Evolutionary conservation across 2,329 filamentous ascomycete genomes (phyloP).

Genomic region (Colletotrichum coccodes): DNA sequence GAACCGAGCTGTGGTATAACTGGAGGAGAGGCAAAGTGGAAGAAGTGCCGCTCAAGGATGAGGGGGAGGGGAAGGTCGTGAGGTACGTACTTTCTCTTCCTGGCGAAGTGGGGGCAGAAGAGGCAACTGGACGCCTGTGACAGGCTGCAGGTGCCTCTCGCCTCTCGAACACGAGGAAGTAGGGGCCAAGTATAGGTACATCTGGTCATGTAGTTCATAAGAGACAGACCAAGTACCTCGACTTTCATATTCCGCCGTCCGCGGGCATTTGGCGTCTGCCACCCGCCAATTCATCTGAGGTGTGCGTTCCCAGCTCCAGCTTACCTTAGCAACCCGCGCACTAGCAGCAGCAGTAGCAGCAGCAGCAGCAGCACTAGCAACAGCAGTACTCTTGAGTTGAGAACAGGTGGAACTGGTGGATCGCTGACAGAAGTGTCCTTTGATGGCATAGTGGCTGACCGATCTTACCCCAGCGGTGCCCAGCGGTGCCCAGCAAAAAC

Average conservation of each 20-base stretch:
- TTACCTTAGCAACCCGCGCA: not conserved
- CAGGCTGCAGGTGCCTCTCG: conserved; percentile 23
- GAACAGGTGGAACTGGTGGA: not conserved
- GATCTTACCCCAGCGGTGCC: not conserved
- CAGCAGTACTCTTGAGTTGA: not conserved
- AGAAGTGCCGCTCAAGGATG: conserved; percentile 19
- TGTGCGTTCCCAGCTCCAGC: conserved; percentile 16
- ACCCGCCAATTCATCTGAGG: conserved; percentile 31
- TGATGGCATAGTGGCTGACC: conserved; percentile 23
- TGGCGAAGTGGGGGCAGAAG: conserved; percentile 2
- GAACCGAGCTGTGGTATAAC: not conserved
- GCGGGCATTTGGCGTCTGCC: conserved; percentile 22
- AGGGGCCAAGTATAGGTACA: not conserved
- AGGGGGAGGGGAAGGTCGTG: conserved; percentile 4
- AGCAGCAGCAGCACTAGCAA: conserved; percentile 6
- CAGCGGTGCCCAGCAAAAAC: not conserved
- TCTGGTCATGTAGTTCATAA: accelerated
- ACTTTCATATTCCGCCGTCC: conserved; percentile 1
- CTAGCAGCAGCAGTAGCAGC: not conserved
- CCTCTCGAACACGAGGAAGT: not conserved
- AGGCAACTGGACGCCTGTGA: conserved; percentile 26
- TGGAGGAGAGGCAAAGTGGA: conserved; percentile 22
- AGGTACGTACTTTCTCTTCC: conserved; percentile 11
- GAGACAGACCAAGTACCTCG: not conserved
- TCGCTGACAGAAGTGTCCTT: not conserved